Base-by-base conservation (phyloP, 2,329 filamentous ascomycete species). In the Chrysoporthe cubensis region DNA sequence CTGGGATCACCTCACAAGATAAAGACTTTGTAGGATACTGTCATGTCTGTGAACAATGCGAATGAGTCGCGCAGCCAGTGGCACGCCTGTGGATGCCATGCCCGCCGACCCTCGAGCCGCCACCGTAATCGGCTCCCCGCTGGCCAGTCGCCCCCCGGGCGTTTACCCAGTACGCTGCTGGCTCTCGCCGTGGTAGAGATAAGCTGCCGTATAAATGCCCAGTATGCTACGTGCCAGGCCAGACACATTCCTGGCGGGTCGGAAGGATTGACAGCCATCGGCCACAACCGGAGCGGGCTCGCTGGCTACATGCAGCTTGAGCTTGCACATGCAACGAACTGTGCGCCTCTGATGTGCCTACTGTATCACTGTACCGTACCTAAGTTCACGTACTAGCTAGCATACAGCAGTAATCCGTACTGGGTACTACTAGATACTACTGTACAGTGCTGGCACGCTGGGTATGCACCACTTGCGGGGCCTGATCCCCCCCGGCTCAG, bases 1-100 rank as follows among this genome's bases (percentile, higher is more conserved):
- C 48, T 32, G 37, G 54, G 54, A 57, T 66, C 40, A 56, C 62
- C 42, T 67, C 66, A 65, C 66, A 57, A 57, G 54, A 57, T 48
- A 62, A 16, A 58, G 5, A 40, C 37, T 7, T 40, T 7, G 37
- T 40, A 18, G 11, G 32, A 54, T 37, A n/a, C 34, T 46, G 62
- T 64, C 62, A 56, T 44, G 18, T 1, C 34, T 21, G 11, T 56
- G 62, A 56, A 44, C 62, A 64, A 64, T 64, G 40, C 40, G 9
- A 64, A 64, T 64, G 62, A 64, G 48, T 64, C 62, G 62, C 43
- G 62, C 50, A 32, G 13, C 11, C 26, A 11, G 13, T 52, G 50
- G 50, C 50, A 52, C 6, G 37, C 37, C 37, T 40, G 37, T 40
- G 37, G 26, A 52, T 3, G 9, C 21, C 3, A 4, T 52, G 21